phyloP scores from a whole-genome alignment of 305 asterid genomes.

The Plantago coronopus region DNA sequence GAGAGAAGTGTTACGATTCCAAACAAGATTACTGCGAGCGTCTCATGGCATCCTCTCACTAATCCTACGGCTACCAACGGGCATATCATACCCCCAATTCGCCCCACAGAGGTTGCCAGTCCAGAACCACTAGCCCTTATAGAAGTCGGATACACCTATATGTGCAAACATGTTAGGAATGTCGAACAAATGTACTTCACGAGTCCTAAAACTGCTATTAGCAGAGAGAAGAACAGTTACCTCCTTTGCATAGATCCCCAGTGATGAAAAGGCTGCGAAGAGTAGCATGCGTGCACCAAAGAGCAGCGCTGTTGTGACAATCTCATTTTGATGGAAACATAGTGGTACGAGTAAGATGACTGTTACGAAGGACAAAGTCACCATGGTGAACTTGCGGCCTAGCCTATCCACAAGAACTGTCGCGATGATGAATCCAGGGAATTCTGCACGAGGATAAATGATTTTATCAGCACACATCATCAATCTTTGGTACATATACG shows the following conservation, averaged over 20 bases:
- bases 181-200: neutral
- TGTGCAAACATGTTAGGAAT: neutral
- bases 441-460: constrained; percentile 18
- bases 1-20: constrained; percentile 36
- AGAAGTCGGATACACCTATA: constrained; percentile 61
- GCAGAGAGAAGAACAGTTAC: neutral
- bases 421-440: constrained; percentile 29
- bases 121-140: constrained; percentile 59
- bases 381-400: constrained; percentile 29
- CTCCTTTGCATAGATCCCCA: constrained; percentile 28
- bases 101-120: constrained; percentile 52
- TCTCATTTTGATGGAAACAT: constrained; percentile 20
- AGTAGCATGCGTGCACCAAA: constrained; percentile 27
- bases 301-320: constrained; percentile 20
- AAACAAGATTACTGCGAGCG: constrained; percentile 43
- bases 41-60: constrained; percentile 54
- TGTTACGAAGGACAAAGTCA: constrained; percentile 17
- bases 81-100: constrained; percentile 68
- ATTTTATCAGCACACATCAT: neutral
- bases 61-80: constrained; percentile 64
- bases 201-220: too few species aligned
- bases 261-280: constrained; percentile 25
- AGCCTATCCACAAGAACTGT: constrained; percentile 25
- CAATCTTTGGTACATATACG: neutral
- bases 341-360: constrained; percentile 23